Conservation (phyloP, 2,329 filamentous ascomycete species). For the Claviceps africana region DNA sequence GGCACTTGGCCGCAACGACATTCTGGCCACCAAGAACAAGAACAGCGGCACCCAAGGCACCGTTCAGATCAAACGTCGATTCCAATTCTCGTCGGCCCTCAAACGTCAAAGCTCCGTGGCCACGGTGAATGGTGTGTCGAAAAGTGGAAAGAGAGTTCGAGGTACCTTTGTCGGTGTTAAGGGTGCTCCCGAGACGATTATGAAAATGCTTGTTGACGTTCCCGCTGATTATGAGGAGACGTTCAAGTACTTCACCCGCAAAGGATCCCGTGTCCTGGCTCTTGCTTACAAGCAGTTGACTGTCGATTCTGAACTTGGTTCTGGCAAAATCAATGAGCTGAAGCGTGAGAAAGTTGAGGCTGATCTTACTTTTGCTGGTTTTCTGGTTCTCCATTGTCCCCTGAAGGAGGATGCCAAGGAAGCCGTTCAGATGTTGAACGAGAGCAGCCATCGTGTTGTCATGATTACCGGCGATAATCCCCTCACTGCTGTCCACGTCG, state of each 20-base stretch:
- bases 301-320: slow-evolving; percentile 64
- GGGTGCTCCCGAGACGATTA: slow-evolving; percentile 92
- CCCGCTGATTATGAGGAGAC: slow-evolving; percentile 92
- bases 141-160: slow-evolving; percentile 60
- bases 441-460: slow-evolving; percentile 94
- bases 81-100: slow-evolving; percentile 93
- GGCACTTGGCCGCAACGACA: slow-evolving; percentile 82
- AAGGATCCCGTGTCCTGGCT: slow-evolving; percentile 84
- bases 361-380: slow-evolving; percentile 78
- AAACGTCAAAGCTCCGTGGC: slow-evolving; percentile 95
- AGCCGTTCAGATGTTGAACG: slow-evolving; percentile 91
- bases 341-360: slow-evolving; percentile 87
- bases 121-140: slow-evolving; percentile 59
- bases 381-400: slow-evolving; percentile 87
- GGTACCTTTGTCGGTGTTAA: slow-evolving; percentile 92
- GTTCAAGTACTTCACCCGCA: slow-evolving; percentile 94
- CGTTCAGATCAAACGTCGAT: slow-evolving; percentile 89
- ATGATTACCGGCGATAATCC: slow-evolving; percentile 99
- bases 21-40: slow-evolving; percentile 47
- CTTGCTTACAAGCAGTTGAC: slow-evolving; percentile 89
- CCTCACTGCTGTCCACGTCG: slow-evolving; percentile 89
- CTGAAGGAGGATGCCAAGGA: slow-evolving; percentile 93
- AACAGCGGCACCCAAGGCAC: slow-evolving; percentile 38
- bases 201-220: slow-evolving; percentile 73
- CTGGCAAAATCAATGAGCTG: slow-evolving; percentile 78